Conservation (phyloP, 164 flowering plant genomes). For the Stephania yunnanensis region DNA sequence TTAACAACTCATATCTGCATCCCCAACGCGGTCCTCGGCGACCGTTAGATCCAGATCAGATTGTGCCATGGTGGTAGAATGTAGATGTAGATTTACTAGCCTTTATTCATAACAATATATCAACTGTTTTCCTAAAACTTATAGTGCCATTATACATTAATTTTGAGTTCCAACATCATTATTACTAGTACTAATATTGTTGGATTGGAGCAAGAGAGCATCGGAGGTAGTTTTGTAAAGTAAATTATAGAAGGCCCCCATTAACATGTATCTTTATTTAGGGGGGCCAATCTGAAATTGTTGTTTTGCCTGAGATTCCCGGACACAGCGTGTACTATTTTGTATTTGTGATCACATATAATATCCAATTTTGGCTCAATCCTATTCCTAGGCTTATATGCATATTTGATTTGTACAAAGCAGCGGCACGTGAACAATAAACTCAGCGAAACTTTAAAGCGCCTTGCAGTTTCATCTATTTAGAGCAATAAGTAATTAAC, state of each 20-base stretch:
- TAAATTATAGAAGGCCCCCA: background rate
- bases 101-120: too few relatives aligned
- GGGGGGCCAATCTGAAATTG: background rate
- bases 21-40: background rate
- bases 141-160: too few relatives aligned
- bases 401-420: background rate
- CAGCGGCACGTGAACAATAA: background rate
- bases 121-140: too few relatives aligned
- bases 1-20: background rate
- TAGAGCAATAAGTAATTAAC: too few relatives aligned
- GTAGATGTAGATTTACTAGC: too few relatives aligned
- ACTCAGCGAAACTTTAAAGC: background rate
- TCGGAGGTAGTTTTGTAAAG: background rate
- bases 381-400: background rate
- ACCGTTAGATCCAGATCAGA: background rate
- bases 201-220: background rate
- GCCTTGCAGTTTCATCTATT: too few relatives aligned
- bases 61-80: background rate
- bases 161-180: constrained; percentile 1
- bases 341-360: background rate
- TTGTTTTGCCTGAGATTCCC: constrained; percentile 8
- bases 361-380: background rate
- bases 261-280: background rate
- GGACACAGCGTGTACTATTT: background rate
- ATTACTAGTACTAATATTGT: background rate